Base-by-base conservation (phyloP, 2,329 filamentous ascomycete genomes). In the Fusarium sp. region DNA sequence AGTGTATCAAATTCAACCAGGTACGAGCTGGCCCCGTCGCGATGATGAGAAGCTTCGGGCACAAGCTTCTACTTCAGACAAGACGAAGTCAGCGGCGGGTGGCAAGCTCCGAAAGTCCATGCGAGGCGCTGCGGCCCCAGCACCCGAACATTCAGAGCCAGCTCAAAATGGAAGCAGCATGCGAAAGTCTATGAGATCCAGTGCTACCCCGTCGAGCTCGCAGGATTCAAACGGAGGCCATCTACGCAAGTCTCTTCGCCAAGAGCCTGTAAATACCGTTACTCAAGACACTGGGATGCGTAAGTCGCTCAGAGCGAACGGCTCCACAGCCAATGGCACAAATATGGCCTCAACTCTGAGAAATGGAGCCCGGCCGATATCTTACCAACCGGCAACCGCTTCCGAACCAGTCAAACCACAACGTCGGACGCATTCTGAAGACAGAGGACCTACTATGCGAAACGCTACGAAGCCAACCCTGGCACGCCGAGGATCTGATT, bases 401-500 rank as follows among this genome's bases (percentile, higher is more conserved):
- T 58, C 63, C 9, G 58, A 74, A 32, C 44, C 67, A 15, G 48
- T 58, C 15, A 72, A 65, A 63, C 58, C 58, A 10, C 66, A 73
- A 18, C 75, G 73, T 25, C 74, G 72, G 10, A 76, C 73, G 24
- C 67, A 70, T 12, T 76, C 77, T 8, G 70, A 71, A 18, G 76
- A 79, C 18, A 64, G 71, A 38, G 58, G 64, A 10, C 45, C 56
- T 13, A 62, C 72, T 10, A 68, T 64, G 22, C 58, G 69, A 41
- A 58, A 72, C 40, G 58, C 67, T 27, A 62, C 74, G 34, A 78
- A 77, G 45, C 74, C 83, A 15, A 72, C 75, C 8, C 79, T 88
- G 11, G 81, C 82, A 61, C 86, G 90, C 3, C 86, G 83, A 12
- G 84, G 82, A 20, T 92, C 90, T 1, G 88, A 90, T 70, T 90